Percentiles rank a stretch among this genome's conserved stretches.
Conservation (phyloP, 805 yeast genomes). For the Danielia reshetovae region DNA sequence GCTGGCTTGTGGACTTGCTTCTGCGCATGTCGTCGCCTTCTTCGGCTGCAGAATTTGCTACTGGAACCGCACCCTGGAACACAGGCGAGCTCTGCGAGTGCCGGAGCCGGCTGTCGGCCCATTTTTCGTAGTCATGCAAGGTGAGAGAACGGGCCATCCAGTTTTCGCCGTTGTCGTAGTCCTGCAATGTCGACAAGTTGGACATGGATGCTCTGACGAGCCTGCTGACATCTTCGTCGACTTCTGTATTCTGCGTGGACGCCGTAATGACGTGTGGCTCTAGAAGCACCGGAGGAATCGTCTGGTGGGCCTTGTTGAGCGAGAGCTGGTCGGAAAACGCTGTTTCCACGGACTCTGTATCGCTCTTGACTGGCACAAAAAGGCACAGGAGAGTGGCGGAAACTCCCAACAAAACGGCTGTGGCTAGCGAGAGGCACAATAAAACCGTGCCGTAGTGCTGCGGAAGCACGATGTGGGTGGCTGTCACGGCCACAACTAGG, state of each 20-base stretch:
- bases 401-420: slow-evolving; percentile 2
- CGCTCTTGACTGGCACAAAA: not conserved
- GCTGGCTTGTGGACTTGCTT: not conserved
- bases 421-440: slow-evolving; percentile 1
- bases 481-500: not conserved
- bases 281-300: not conserved
- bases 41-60: no score
- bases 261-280: not conserved
- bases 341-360: not conserved
- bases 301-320: not conserved
- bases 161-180: not conserved
- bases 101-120: not conserved
- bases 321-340: not conserved
- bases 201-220: slow-evolving; percentile 10
- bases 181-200: not conserved
- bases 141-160: no score
- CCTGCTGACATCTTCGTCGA: slow-evolving; percentile 7
- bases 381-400: not conserved
- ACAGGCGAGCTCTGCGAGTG: not conserved
- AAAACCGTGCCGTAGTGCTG: not conserved
- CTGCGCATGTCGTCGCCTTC: no score
- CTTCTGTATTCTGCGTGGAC: not conserved
- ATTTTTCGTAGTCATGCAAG: not conserved
- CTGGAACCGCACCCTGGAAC: not conserved
- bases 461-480: not conserved